Conservation (phyloP, 768 basidiomycete species). For the Mycena leptocephala region DNA sequence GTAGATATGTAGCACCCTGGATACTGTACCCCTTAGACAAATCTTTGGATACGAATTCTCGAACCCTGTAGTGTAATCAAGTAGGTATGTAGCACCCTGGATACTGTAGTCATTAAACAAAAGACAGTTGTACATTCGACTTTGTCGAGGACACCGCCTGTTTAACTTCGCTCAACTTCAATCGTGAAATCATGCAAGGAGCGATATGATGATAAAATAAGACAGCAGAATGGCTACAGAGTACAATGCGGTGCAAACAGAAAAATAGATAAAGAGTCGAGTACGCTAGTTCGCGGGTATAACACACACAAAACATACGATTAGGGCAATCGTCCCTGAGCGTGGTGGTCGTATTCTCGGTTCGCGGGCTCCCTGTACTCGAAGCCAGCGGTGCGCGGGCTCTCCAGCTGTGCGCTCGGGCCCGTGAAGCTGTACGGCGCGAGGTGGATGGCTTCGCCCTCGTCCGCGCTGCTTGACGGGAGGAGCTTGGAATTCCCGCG, state of each 20-base stretch:
- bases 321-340: too few relatives aligned
- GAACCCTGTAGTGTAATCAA: not conserved
- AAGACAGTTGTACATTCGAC: too few relatives aligned
- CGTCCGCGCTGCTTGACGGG: not conserved
- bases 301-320: too few relatives aligned
- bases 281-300: too few relatives aligned
- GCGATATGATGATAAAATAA: not conserved
- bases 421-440: conserved; percentile 26
- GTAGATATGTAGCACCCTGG: conserved; percentile 6
- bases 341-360: too few relatives aligned
- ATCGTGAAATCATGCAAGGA: too few relatives aligned
- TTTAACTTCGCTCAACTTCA: too few relatives aligned
- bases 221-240: not conserved
- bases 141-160: too few relatives aligned
- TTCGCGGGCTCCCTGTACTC: not conserved
- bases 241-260: not conserved
- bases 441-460: conserved; percentile 3
- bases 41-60: not conserved
- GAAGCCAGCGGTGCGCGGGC: conserved; percentile 18
- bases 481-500: not conserved
- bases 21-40: too few relatives aligned
- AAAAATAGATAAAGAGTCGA: not conserved
- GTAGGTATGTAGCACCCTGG: conserved; percentile 5
- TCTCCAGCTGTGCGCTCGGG: conserved; percentile 7
- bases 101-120: too few relatives aligned